Conservation (phyloP, 768 basidiomycete species). For the Suillus discolor region DNA sequence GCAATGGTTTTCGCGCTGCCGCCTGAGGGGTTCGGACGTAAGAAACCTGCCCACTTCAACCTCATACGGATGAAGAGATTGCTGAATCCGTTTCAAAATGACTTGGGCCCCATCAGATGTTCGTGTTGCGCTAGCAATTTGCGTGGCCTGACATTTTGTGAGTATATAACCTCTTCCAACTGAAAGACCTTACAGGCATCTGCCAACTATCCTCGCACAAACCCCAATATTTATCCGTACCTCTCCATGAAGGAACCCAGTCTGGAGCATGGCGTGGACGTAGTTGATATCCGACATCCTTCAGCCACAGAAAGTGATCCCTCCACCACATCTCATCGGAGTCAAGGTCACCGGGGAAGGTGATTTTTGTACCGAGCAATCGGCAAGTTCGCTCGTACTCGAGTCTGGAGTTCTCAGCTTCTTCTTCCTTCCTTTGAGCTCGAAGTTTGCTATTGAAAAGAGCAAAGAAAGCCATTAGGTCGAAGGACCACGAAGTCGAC, state of each 20-base stretch:
- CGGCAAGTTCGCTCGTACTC: background rate
- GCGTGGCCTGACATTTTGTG: slow-evolving; percentile 13
- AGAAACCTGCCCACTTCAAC: slow-evolving; percentile 18
- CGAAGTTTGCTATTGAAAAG: background rate
- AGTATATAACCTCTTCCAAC: slow-evolving; percentile 21
- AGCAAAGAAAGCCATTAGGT: background rate
- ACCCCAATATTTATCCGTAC: background rate
- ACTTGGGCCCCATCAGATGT: slow-evolving; percentile 28
- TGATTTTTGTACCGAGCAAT: background rate
- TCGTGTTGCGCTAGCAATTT: slow-evolving; percentile 26
- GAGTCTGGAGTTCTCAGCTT: background rate
- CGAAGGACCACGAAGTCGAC: background rate
- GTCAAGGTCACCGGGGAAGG: background rate
- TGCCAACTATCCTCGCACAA: background rate
- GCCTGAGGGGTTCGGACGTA: slow-evolving; percentile 8
- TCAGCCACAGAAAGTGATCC: slow-evolving; percentile 32
- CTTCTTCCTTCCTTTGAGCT: background rate
- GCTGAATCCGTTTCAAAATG: slow-evolving; percentile 26
- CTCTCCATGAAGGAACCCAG: slow-evolving; percentile 39
- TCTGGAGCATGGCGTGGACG: slow-evolving; percentile 34
- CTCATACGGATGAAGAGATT: slow-evolving; percentile 17
- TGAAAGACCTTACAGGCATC: slow-evolving; percentile 20
- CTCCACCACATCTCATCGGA: slow-evolving; percentile 13
- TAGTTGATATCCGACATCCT: slow-evolving; percentile 28
- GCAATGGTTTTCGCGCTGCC: slow-evolving; percentile 23